phyloP scores from a whole-genome alignment of 352 stramenopile genomes.

The Globisporangium barbulae region DNA sequence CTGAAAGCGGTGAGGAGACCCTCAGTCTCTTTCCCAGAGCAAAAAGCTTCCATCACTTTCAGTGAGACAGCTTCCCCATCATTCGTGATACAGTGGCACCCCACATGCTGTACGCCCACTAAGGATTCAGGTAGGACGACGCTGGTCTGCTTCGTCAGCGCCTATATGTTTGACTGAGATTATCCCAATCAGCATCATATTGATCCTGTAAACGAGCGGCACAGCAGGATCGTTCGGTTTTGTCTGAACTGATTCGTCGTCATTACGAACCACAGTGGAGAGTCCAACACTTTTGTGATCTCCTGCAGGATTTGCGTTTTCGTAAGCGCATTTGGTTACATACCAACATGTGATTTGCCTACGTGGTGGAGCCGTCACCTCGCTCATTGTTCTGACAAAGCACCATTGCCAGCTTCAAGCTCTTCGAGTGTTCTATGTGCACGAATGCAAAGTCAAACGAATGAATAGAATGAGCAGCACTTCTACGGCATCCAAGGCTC shows the following conservation, averaged over 20 bases:
- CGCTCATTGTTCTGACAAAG: no score
- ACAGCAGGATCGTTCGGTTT: neutral
- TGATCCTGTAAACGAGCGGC: neutral
- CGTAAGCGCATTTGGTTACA: neutral
- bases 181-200: neutral
- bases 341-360: no score
- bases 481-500: no score
- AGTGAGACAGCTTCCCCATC: constrained; percentile 6
- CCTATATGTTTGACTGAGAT: no score
- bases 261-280: neutral
- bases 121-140: constrained; percentile 8
- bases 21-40: no score
- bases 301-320: neutral
- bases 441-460: no score
- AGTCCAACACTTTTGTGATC: neutral
- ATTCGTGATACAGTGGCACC: neutral
- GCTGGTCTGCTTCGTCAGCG: neutral
- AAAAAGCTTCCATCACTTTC: neutral
- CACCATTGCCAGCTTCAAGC: no score
- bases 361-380: no score
- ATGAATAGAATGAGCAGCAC: no score
- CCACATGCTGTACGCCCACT: neutral
- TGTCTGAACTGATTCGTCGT: neutral
- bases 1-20: no score
- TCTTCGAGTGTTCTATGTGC: no score